A percentile compares a stretch with the other conserved stretches of the same genome.
Conservation (phyloP, 1,139 yeast species). For the Blastobotrys petasosporus region DNA sequence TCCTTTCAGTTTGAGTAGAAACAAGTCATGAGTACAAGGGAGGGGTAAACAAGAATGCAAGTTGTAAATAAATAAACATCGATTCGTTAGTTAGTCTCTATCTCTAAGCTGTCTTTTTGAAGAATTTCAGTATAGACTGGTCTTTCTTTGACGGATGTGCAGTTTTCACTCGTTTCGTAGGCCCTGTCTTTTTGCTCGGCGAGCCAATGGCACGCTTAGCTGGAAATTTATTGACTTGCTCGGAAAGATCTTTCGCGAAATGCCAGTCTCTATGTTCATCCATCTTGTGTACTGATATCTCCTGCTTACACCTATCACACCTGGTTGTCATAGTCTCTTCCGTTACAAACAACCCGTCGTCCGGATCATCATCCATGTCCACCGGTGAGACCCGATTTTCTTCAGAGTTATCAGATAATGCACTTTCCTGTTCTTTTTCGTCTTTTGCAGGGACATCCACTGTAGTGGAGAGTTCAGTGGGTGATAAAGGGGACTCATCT, state of each 20-base stretch:
- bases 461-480: no score
- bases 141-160: slow-evolving; percentile 3
- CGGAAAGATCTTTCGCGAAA: slow-evolving; percentile 36
- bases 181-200: background rate
- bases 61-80: no score
- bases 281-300: slow-evolving; percentile 17
- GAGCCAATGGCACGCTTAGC: background rate
- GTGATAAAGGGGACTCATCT: background rate
- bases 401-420: background rate
- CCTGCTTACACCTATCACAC: slow-evolving; percentile 29
- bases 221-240: slow-evolving; percentile 35
- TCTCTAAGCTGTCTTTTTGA: background rate
- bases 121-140: slow-evolving; percentile 13
- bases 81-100: background rate
- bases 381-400: background rate
- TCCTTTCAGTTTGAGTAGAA: no score
- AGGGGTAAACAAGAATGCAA: no score
- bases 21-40: no score
- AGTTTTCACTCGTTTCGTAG: slow-evolving; percentile 3
- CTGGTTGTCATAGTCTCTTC: slow-evolving; percentile 11
- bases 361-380: background rate
- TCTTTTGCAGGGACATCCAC: no score
- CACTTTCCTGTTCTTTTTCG: background rate
- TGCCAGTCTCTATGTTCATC: slow-evolving; percentile 40
- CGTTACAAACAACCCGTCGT: slow-evolving; percentile 18